Conservation (phyloP, 2,329 filamentous ascomycete genomes). For the Aspergillus sp. region DNA sequence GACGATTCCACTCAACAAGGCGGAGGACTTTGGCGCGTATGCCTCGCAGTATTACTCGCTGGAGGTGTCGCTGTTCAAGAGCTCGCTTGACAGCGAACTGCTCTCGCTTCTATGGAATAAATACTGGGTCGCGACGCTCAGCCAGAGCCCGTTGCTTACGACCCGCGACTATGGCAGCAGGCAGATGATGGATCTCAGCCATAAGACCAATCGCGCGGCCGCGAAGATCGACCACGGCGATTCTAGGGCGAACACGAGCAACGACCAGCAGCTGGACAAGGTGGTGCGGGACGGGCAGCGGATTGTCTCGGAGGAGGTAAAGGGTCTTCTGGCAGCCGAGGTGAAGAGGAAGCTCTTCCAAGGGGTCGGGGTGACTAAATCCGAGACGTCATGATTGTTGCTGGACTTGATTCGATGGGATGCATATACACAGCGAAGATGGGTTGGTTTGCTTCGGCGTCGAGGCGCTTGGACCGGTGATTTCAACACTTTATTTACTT, state of each 20-base stretch:
- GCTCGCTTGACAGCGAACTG: constrained; percentile 74
- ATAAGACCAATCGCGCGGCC: constrained; percentile 65
- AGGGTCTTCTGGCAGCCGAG: constrained; percentile 38
- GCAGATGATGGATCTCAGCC: constrained; percentile 79
- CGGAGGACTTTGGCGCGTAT: constrained; percentile 91
- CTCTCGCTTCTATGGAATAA: constrained; percentile 94
- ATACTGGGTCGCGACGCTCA: constrained; percentile 89
- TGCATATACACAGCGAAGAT: background rate
- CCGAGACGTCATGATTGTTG: too few relatives aligned
- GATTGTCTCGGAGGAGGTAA: constrained; percentile 47
- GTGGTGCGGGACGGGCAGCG: constrained; percentile 49
- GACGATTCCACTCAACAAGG: constrained; percentile 78
- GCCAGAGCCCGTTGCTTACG: constrained; percentile 78
- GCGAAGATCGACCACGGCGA: constrained; percentile 27
- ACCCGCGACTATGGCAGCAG: constrained; percentile 90
- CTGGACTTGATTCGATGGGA: constrained; percentile 7
- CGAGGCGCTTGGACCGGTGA: too few relatives aligned
- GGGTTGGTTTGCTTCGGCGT: too few relatives aligned
- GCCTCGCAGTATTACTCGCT: constrained; percentile 83
- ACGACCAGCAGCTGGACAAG: constrained; percentile 43
- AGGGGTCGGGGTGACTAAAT: constrained; percentile 29
- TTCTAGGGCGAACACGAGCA: constrained; percentile 19
- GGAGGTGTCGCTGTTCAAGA: constrained; percentile 90
- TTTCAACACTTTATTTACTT: too few relatives aligned
- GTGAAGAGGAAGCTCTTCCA: constrained; percentile 45